A percentile compares a stretch with the other conserved stretches of the same genome.
phyloP scores from a whole-genome alignment of 2,329 filamentous ascomycete species.

The Monosporascus cannonballus region DNA sequence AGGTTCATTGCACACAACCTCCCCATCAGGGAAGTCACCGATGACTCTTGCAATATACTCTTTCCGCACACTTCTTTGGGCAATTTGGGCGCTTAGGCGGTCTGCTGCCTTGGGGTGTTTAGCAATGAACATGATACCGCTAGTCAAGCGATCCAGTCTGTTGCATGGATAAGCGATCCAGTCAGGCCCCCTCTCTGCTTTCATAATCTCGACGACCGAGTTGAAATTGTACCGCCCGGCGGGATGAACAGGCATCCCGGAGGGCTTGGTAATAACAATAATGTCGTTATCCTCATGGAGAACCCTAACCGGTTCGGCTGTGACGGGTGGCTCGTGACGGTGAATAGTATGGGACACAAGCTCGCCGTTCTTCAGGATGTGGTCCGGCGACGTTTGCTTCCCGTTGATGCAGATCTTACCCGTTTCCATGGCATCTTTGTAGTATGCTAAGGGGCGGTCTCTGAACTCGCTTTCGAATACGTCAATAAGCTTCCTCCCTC shows the following conservation, averaged over 20 bases:
- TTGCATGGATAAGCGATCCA: constrained; percentile 71
- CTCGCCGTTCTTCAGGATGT: constrained; percentile 80
- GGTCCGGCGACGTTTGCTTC: constrained; percentile 58
- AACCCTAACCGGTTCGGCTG: constrained; percentile 69
- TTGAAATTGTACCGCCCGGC: constrained; percentile 96
- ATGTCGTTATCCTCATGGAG: constrained; percentile 90
- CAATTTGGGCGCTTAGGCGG: constrained; percentile 68
- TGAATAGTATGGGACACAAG: constrained; percentile 90
- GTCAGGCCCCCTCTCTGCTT: constrained; percentile 57
- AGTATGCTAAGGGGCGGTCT: constrained; percentile 81
- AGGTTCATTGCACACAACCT: constrained; percentile 87
- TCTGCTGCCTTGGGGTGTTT: constrained; percentile 80
- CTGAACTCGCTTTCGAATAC: constrained; percentile 91
- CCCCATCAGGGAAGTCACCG: constrained; percentile 85
- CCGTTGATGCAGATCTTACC: constrained; percentile 80
- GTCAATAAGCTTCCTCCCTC: constrained; percentile 72
- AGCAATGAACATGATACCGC: constrained; percentile 96
- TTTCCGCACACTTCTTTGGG: constrained; percentile 77
- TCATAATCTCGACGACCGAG: constrained; percentile 88
- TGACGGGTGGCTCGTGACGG: constrained; percentile 91
- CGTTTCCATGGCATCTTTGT: constrained; percentile 72
- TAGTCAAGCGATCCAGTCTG: constrained; percentile 87
- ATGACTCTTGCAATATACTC: constrained; percentile 92
- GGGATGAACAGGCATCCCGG: constrained; percentile 90
- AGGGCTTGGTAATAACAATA: constrained; percentile 95